Evolutionary conservation across 2,329 filamentous ascomycete species (phyloP), one percentile per base, ranked within the genome.

Genomic region (Aspergillus pseudoterreus): DNA sequence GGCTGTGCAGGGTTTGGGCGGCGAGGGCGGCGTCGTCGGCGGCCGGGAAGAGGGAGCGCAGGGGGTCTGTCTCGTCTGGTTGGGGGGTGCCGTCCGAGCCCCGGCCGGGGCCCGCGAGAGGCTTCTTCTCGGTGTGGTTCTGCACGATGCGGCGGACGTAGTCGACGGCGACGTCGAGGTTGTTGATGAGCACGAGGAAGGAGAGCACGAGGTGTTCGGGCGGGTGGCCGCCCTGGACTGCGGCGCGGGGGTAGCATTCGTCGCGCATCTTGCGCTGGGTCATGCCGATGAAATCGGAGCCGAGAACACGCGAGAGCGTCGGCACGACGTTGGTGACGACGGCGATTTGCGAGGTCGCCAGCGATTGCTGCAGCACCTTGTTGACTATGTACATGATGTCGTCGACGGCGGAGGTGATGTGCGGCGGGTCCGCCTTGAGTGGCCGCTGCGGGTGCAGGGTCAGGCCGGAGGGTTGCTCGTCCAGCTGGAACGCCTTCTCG

Each of bases 331-430:
- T 88, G 39, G 83, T 83, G 19, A 95, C 82, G 3, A 96, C 85
- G 15, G 86, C 80, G 59, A 85, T 80, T 67, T 96, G 92, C 2
- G 88, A 90, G 0, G 95, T 97, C 0, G 89, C 87, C 19, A 97
- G 78, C 0, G 90, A 88, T 58, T 92, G 86, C 57, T 95, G 87
- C 6, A 97, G 79, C 32, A 97, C 88, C 46, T 92, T 87, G 67
- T 95, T 95, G 67, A 96, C 89, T 62, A 99, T 96, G 72, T 97
- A 99, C 92, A 99, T 97, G 65, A 97, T 91, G 73, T 96, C 94
- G 75, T 99, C 94, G 8, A 99, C 92, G 0, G 92, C 92, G 2
- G 92, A 91, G 41, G 94, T 92, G 63, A 99, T 96, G 65, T 90
- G 95, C 0, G 94, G 94, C 2, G 90, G 82, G 61, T 91, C 90